Conservation (phyloP, 306 rosid genomes). For the Luffa aegyptiaca region DNA sequence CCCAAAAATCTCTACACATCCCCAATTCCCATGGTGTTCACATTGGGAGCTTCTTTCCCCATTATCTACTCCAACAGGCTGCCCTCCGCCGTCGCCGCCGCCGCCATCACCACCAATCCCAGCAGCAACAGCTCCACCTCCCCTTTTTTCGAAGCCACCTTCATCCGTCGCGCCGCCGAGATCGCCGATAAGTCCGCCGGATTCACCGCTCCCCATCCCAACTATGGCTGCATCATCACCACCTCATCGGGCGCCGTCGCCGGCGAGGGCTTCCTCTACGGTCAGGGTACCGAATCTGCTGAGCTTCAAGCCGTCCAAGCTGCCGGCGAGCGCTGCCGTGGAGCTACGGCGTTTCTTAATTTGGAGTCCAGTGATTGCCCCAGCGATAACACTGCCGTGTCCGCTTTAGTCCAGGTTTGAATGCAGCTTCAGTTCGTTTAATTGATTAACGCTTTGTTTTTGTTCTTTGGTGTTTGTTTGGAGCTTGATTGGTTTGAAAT, state of each 20-base stretch:
- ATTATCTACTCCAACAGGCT: not conserved
- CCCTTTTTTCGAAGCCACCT: conserved; percentile 37
- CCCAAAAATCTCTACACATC: not conserved
- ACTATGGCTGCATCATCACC: conserved; percentile 79
- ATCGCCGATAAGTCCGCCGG: conserved; percentile 76
- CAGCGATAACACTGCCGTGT: conserved; percentile 60
- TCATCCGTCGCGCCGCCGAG: conserved; percentile 53
- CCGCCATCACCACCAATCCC: not conserved
- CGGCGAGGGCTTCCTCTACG: conserved; percentile 83
- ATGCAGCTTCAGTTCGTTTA: not conserved
- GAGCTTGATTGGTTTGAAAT: not conserved
- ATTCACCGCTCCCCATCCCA: conserved; percentile 83
- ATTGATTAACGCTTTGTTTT: not conserved
- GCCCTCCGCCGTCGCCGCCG: not conserved
- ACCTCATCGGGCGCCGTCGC: conserved; percentile 41
- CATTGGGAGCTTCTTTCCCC: conserved; percentile 4
- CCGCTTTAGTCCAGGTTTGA: conserved; percentile 70
- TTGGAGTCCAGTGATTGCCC: conserved; percentile 94
- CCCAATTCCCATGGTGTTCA: not conserved
- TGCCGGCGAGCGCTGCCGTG: conserved; percentile 36
- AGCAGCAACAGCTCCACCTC: not conserved
- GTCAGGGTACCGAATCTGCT: conserved; percentile 78
- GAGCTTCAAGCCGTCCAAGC: conserved; percentile 71
- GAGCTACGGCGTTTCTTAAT: conserved; percentile 68
- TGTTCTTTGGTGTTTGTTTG: not conserved